A percentile compares a stretch with the other conserved stretches of the same genome.
Conservation (phyloP, 2,329 filamentous ascomycete genomes). For the Aspergillus texensis region DNA sequence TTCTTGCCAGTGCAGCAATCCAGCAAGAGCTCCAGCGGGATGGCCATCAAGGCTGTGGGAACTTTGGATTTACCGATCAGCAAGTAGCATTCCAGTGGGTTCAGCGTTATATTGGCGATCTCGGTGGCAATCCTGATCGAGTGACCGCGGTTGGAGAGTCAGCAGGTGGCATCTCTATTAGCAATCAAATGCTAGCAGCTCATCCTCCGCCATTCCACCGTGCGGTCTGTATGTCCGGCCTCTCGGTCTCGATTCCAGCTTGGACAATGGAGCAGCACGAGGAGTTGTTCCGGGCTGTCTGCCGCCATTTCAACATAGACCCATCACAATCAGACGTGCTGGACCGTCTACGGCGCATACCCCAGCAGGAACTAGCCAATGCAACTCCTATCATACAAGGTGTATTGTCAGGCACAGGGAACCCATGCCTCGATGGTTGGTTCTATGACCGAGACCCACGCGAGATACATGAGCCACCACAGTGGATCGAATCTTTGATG, state of each 20-base stretch:
- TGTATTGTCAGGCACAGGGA: slow-evolving; percentile 26
- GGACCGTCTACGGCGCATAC: slow-evolving; percentile 22
- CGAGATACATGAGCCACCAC: slow-evolving; percentile 19
- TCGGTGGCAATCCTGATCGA: slow-evolving; percentile 37
- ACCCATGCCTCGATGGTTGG: slow-evolving; percentile 31
- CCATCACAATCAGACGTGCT: slow-evolving; percentile 14
- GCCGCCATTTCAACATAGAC: slow-evolving; percentile 26
- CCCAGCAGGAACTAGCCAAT: slow-evolving; percentile 28
- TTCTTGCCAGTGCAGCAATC: slow-evolving; percentile 23
- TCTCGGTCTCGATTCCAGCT: slow-evolving; percentile 24
- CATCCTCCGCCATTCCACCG: slow-evolving; percentile 25
- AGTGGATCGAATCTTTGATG: slow-evolving; percentile 27
- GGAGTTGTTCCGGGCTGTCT: slow-evolving; percentile 21
- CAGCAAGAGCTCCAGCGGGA: slow-evolving; percentile 22
- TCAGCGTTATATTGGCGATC: slow-evolving; percentile 32
- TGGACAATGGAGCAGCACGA: slow-evolving; percentile 30
- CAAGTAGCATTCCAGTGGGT: slow-evolving; percentile 39
- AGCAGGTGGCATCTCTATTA: slow-evolving; percentile 31
- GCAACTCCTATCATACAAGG: slow-evolving; percentile 27
- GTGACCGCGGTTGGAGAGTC: slow-evolving; percentile 35
- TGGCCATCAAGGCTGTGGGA: slow-evolving; percentile 30
- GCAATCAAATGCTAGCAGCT: slow-evolving; percentile 25
- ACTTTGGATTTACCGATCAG: slow-evolving; percentile 45
- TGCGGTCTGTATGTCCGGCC: slow-evolving; percentile 29
- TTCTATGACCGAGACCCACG: slow-evolving; percentile 23